Evolutionary conservation across 2,329 filamentous ascomycete species (phyloP), one percentile per base, ranked within the genome.

Genomic region (Lachnellula suecica): DNA sequence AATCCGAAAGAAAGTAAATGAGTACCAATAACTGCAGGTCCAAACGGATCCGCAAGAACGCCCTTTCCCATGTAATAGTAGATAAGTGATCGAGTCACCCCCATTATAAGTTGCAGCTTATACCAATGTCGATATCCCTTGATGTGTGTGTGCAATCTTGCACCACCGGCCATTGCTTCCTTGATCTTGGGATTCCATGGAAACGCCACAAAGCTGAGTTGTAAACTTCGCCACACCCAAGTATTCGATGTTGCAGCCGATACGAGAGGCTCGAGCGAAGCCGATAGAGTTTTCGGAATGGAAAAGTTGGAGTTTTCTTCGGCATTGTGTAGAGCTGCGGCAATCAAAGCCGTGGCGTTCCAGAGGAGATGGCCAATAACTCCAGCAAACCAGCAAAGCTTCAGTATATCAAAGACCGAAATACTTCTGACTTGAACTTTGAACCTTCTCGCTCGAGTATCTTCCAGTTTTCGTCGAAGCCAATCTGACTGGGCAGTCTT

Each of bases 111-210:
- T 63, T 91, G 88, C 55, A 86, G 79, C 1, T 75, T 76, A 64
- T 89, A 89, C 77, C 88, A 88, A 47, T 82, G 77, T 3, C 74
- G 72, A 11, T 89, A 77, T 0, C 85, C 85, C 3, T 77, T 66
- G 27, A 89, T 74, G 51, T 81, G 83, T 56, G 72, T 77, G 24
- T 75, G 80, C 65, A 79, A 87, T 49, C 82, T 84, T n/a, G 79
- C 74, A 29, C 76, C 40, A 13, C 40, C 40, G 22, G 40, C 40
- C 20, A 43, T 73, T 3, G 78, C 79, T 60, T 85, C 76, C 29
- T 81, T 76, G 58, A 88, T 81, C 53, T 79, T 79, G 0, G 85
- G 84, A 56, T 89, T 89, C 87, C 87, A 89, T 78, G 83, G 87
- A 11, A 79, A 69, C 3, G 83, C 78, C 17, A 78, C 60, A 2